phyloP scores from a whole-genome alignment of 192 early-diverging fungal species.

The Coemansia sp. region DNA sequence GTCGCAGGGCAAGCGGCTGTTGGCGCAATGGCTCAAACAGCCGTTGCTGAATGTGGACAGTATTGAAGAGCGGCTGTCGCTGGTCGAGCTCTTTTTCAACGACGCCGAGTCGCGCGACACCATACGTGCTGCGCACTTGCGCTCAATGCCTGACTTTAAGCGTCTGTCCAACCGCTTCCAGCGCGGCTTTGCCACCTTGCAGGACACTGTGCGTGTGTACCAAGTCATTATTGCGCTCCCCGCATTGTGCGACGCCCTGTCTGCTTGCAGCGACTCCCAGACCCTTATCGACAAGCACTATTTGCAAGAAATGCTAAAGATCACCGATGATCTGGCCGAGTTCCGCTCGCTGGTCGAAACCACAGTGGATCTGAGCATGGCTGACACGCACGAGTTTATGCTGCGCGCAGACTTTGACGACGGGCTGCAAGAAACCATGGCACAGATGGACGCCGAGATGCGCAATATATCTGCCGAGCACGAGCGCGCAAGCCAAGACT shows the following conservation, averaged over 20 bases:
- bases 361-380: constrained; percentile 82
- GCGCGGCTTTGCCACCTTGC: constrained; percentile 70
- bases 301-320: constrained; percentile 58
- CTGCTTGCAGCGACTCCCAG: constrained; percentile 28
- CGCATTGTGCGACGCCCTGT: constrained; percentile 59
- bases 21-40: constrained; percentile 92
- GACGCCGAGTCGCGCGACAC: constrained; percentile 65
- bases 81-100: constrained; percentile 70
- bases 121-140: constrained; percentile 73
- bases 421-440: constrained; percentile 38
- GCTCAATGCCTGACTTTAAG: constrained; percentile 84
- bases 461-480: constrained; percentile 65
- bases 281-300: constrained; percentile 56
- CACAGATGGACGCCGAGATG: constrained; percentile 57
- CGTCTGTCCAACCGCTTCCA: constrained; percentile 84
- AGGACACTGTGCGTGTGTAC: constrained; percentile 89
- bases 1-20: constrained; percentile 75
- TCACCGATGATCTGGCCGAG: constrained; percentile 60
- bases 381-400: constrained; percentile 82
- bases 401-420: constrained; percentile 85
- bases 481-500: constrained; percentile 53
- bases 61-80: constrained; percentile 76
- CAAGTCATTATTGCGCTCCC: constrained; percentile 79
- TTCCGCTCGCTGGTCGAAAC: constrained; percentile 85
- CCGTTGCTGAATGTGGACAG: constrained; percentile 70